Base-by-base conservation (phyloP, 257 asterid genomes). In the Paraleonurus japonicus region DNA sequence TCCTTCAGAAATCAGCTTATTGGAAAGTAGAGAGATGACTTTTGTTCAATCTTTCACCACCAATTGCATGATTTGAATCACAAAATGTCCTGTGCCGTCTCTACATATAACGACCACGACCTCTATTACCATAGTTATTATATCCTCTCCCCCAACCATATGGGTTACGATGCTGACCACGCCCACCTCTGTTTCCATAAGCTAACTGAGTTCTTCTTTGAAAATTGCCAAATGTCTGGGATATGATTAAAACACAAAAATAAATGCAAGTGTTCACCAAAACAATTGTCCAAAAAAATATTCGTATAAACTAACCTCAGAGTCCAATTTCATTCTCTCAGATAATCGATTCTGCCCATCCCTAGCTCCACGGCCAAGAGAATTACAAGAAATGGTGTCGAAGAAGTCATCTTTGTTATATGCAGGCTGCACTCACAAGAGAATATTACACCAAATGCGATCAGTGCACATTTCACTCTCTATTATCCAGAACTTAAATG, bases 381-480 rank as follows among this genome's bases (percentile, higher is more conserved):
- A 79, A 75, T 85, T 82, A 77, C 91, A 79, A 70, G 95, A 88
- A 53, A 90, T 88, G 51, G 87, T 81, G 68, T 88, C 95, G 63
- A 90, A 90, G 90, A 90, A 88, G 32, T 88, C 93, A 63, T 90
- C 90, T 80, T 88, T 90, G 12, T 81, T 86, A 78, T 90, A 88
- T 61, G 95, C 93, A 78, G 92, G 88, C 96, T 88, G 92, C 76
- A 74, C n/a, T 65, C 16, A 76, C 57, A 74, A 41, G 53, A 71
- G 23, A 35, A 58, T 39, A 48, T 67, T 47, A 66, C 22, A 33
- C 43, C 27, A 47, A 76, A 13, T 16, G 27, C 2, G 10, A 61
- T 16, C 20, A 16, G 50, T 11, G 32, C 17, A 30, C 20, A 15
- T 43, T 13, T 23, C 17, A 50, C 24, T 39, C 12, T 22, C 60